Percentiles rank a stretch among this genome's conserved stretches.
Evolutionary conservation across 1,139 yeast genomes (phyloP).

Genomic region (Kodamaea fungicola): DNA sequence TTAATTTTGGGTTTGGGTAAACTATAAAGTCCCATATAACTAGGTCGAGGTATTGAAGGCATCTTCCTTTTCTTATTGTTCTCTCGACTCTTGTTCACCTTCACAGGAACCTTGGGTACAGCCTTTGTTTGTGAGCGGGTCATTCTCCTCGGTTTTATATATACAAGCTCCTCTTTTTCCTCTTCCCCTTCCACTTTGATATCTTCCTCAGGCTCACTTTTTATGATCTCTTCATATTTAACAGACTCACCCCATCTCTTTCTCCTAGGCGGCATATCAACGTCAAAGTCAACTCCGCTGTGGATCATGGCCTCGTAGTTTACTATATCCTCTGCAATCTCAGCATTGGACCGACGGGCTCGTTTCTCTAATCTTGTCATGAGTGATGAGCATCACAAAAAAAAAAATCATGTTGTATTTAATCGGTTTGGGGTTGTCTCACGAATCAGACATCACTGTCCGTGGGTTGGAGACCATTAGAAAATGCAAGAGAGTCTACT

Average conservation of each 20-base stretch:
- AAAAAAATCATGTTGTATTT: conserved; percentile 67
- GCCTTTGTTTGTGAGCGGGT: background rate
- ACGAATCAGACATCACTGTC: conserved; percentile 87
- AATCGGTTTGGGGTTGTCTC: conserved; percentile 88
- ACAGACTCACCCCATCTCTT: conserved; percentile 3
- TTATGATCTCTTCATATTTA: background rate
- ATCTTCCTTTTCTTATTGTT: background rate
- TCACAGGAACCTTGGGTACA: background rate
- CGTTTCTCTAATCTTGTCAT: conserved; percentile 1
- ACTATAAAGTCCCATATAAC: background rate
- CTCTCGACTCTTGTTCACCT: background rate
- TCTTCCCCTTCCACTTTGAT: background rate
- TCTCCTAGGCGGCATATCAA: conserved; percentile 28
- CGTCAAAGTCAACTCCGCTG: conserved; percentile 16
- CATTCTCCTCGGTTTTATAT: conserved; percentile 1
- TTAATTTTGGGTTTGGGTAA: background rate
- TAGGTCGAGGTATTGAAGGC: background rate
- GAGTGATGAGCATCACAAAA: background rate
- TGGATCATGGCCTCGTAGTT: conserved; percentile 18
- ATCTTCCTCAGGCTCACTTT: background rate
- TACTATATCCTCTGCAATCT: conserved; percentile 18
- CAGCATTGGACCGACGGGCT: conserved; percentile 11
- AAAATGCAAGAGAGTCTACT: conserved; percentile 80
- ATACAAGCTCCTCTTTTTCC: background rate
- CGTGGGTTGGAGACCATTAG: conserved; percentile 85